Percentiles rank a stretch among this genome's conserved stretches.
These are phyloP conservation scores for Scheffersomyces segobiensis DNA, from an alignment of 1,139 yeast species.

Conservation along the genomic window DNA sequence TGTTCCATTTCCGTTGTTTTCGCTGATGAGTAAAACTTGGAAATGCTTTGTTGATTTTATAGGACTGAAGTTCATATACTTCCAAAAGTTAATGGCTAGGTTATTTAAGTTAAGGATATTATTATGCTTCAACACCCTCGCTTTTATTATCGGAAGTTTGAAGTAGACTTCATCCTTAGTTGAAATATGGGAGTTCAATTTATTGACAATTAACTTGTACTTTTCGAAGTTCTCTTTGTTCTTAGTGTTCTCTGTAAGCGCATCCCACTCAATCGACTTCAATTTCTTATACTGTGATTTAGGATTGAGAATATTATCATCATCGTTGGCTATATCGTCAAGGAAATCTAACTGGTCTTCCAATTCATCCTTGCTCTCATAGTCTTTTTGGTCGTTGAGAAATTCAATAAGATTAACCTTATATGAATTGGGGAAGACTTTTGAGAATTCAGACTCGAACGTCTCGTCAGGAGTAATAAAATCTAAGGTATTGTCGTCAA, in stretches of 20 bases:
- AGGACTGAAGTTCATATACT: slow-evolving; percentile 56
- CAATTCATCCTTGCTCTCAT: slow-evolving; percentile 22
- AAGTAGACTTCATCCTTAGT: slow-evolving; percentile 20
- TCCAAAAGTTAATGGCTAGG: slow-evolving; percentile 52
- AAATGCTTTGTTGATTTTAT: slow-evolving; percentile 50
- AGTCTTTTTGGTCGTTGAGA: slow-evolving; percentile 20
- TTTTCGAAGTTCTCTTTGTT: slow-evolving; percentile 22
- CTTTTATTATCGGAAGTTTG: slow-evolving; percentile 25
- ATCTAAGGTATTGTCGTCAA: slow-evolving; percentile 4
- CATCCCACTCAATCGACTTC: slow-evolving; percentile 38
- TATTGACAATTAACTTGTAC: slow-evolving; percentile 22
- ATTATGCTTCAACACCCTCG: slow-evolving; percentile 30
- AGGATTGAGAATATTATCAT: slow-evolving; percentile 27
- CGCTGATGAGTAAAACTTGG: slow-evolving; percentile 51
- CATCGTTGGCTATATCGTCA: slow-evolving; percentile 37
- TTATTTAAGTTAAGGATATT: slow-evolving; percentile 37
- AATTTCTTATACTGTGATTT: slow-evolving; percentile 28
- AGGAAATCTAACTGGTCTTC: slow-evolving; percentile 39
- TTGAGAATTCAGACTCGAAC: slow-evolving; percentile 20
- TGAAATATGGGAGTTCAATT: slow-evolving; percentile 6
- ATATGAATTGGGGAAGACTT: slow-evolving; percentile 36
- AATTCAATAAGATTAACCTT: slow-evolving; percentile 35
- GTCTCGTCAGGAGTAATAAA: slow-evolving; percentile 6
- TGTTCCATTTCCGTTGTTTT: slow-evolving; percentile 17
- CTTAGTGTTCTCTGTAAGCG: slow-evolving; percentile 19